A percentile compares a stretch with the other conserved stretches of the same genome.
Conservation (phyloP, 768 basidiomycete genomes). For the Sarcodon sp. region DNA sequence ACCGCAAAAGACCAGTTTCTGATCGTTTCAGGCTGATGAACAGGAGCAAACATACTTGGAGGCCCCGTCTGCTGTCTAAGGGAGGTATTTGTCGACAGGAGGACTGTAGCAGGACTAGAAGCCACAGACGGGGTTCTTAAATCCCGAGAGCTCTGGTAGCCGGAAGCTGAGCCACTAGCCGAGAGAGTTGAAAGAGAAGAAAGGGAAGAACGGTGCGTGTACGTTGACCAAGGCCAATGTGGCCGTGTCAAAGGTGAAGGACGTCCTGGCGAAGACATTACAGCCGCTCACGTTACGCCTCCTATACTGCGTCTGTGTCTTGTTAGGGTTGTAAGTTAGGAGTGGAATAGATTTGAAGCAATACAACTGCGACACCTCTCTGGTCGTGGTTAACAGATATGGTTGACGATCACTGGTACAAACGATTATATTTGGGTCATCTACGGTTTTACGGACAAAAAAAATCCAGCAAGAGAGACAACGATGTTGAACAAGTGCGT, state of each 20-base stretch:
- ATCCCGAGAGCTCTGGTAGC: slow-evolving; percentile 13
- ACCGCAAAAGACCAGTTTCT: slow-evolving; percentile 59
- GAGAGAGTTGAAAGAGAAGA: slow-evolving; percentile 18
- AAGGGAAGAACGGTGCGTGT: slow-evolving; percentile 19
- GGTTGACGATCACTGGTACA: no score
- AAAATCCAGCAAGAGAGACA: no score
- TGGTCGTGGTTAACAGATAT: no score
- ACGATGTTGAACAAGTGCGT: no score
- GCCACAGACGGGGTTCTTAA: slow-evolving; percentile 11
- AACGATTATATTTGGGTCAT: no score
- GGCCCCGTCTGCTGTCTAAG: slow-evolving; percentile 5
- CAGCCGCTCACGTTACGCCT: no score
- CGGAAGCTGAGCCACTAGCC: slow-evolving; percentile 8
- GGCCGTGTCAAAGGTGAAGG: slow-evolving; percentile 36
- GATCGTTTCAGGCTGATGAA: slow-evolving; percentile 30
- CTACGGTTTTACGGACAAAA: no score
- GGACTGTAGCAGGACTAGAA: slow-evolving; percentile 11
- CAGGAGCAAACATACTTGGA: slow-evolving; percentile 6
- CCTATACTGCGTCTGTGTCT: no score
- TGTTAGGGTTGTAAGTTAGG: no score
- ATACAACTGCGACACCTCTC: no score
- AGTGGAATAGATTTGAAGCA: no score
- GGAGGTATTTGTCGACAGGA: slow-evolving; percentile 6
- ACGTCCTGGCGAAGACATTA: slow-evolving; percentile 29
- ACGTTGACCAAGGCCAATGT: slow-evolving; percentile 45